phyloP scores from a whole-genome alignment of 192 early-diverging fungal species.

The Coemansia sp. region DNA sequence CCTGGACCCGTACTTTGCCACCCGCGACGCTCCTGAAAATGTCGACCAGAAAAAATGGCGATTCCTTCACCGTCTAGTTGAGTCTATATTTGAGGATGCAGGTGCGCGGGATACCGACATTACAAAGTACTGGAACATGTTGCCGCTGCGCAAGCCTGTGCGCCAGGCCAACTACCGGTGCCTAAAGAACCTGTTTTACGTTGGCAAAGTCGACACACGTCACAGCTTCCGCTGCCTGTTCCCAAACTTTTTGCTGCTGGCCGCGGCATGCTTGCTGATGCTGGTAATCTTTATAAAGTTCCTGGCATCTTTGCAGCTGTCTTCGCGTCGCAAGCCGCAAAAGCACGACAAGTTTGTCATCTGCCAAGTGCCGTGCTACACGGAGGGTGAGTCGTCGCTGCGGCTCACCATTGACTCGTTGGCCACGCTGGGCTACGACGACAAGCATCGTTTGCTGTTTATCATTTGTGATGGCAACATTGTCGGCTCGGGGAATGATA shows the following conservation, averaged over 20 bases:
- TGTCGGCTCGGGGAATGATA: conserved; percentile 91
- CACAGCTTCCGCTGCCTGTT: conserved; percentile 75
- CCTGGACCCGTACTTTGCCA: conserved; percentile 62
- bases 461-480: conserved; percentile 89
- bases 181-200: conserved; percentile 80
- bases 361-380: conserved; percentile 93
- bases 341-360: conserved; percentile 96
- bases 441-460: conserved; percentile 86
- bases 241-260: conserved; percentile 83
- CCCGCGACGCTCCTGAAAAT: conserved; percentile 53
- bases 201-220: conserved; percentile 79
- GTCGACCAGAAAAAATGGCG: conserved; percentile 52
- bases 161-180: conserved; percentile 60
- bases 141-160: conserved; percentile 25
- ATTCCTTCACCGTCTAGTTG: conserved; percentile 60
- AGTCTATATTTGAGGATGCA: conserved; percentile 61
- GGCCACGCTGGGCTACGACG: conserved; percentile 73
- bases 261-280: conserved; percentile 72
- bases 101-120: conserved; percentile 57
- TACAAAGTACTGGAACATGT: conserved; percentile 58
- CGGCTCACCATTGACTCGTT: conserved; percentile 83
- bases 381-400: conserved; percentile 84
- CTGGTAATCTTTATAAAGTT: conserved; percentile 81
- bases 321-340: conserved; percentile 69
- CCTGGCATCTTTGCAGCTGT: conserved; percentile 75